Base-by-base conservation (phyloP, 306 rosid genomes). In the Dryas drummondii region DNA sequence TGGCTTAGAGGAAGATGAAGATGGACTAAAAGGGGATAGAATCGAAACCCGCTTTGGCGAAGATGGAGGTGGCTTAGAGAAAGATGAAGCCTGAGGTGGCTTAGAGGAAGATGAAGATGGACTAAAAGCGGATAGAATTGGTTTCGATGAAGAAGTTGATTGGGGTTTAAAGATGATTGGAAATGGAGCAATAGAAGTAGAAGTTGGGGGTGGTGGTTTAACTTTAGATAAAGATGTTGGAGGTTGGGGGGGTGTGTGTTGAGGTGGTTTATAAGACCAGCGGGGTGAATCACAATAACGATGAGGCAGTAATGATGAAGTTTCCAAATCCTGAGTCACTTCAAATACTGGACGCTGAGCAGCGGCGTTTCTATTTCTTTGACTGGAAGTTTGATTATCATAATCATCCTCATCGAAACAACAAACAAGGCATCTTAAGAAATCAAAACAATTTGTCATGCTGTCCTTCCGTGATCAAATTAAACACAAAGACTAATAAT, bases 371-470 rank as follows among this genome's bases (percentile, higher is more conserved):
- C 37, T 32, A 32, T 32, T 32, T 32, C 37, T 32, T 2, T 2
- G 3, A 2, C 2, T 4, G 17, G 22, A 12, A 62, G 15, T 4
- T 40, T 40, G 67, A 40, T 32, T 5, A 41, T 16, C 1, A 55
- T 16, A 17, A 42, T 58, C 55, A 51, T 3, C 17, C 45, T 83
- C 75, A 16, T 72, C 68, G 4, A 17, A 46, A 53, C 82, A 62
- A 22, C 79, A 68, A n/a, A 80, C 70, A 45, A 83, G 62, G 11
- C 70, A 57, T 48, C 61, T 58, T 22, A 83, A 22, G 2, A 76
- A 2, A 13, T 47, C 71, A 47, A 73, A 12, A 49, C 56, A 42
- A 26, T 1, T 0, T 5, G 48, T 46, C 84, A 76, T 56, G 22
- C 3, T 56, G n/a, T 67, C 12, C 56, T 60, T 11, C 40, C 19